A percentile compares a stretch with the other conserved stretches of the same genome.
These are phyloP conservation scores for Cladophialophora psammophila DNA, from an alignment of 2,329 filamentous ascomycete genomes.

Conservation along the genomic window DNA sequence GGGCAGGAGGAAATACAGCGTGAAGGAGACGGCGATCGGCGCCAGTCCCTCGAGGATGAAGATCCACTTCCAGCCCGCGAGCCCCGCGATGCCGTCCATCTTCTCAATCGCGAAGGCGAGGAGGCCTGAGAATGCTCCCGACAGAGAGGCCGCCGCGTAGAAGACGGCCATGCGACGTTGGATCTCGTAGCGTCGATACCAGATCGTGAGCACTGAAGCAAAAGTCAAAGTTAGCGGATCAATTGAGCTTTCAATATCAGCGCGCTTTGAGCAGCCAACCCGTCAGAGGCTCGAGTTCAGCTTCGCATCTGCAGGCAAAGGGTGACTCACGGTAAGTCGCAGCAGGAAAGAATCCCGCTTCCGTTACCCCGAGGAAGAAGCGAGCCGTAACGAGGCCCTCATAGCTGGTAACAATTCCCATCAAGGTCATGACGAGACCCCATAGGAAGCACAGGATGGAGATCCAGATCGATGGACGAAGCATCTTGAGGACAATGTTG, in stretches of 20 bases:
- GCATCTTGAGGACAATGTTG: constrained; percentile 53
- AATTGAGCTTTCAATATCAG: background rate
- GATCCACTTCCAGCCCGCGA: constrained; percentile 61
- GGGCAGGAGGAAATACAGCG: constrained; percentile 67
- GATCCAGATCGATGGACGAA: constrained; percentile 62
- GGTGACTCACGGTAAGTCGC: constrained; percentile 41
- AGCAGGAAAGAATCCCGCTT: constrained; percentile 41
- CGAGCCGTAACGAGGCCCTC: constrained; percentile 59
- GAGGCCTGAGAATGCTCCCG: constrained; percentile 57
- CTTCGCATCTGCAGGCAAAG: no score
- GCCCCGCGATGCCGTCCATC: constrained; percentile 54
- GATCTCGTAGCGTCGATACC: constrained; percentile 44
- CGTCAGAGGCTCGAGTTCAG: no score
- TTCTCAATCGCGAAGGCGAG: constrained; percentile 58
- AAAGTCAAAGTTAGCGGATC: background rate
- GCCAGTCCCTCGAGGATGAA: constrained; percentile 62
- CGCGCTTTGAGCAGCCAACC: no score
- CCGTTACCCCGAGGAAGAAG: constrained; percentile 58
- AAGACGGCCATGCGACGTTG: constrained; percentile 44
- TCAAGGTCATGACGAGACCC: constrained; percentile 51
- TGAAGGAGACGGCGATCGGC: constrained; percentile 59
- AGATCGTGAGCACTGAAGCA: constrained; percentile 44
- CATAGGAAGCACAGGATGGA: constrained; percentile 57
- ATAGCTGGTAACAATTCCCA: constrained; percentile 62
- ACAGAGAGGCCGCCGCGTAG: constrained; percentile 43